These are phyloP conservation scores for Malassezia pachydermatis DNA, from an alignment of 1,284 basidiomycete species.

Conservation along the genomic window DNA sequence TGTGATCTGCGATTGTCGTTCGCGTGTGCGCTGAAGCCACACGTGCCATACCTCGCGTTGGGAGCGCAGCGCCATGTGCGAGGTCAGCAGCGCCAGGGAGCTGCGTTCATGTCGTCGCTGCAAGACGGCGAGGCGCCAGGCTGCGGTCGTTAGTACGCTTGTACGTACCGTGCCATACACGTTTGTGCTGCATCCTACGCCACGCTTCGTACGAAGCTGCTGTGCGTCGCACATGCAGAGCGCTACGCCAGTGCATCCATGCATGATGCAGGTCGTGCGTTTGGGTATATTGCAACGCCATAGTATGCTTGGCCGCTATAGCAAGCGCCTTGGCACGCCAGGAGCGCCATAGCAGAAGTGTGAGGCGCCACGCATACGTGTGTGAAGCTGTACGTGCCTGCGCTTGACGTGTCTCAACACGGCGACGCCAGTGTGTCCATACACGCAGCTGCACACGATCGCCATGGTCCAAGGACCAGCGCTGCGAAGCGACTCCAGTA, in stretches of 20 bases:
- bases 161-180: too few relatives aligned
- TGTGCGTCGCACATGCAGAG: too few relatives aligned
- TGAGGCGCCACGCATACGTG: not conserved
- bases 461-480: not conserved
- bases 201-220: too few relatives aligned
- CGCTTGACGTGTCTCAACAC: not conserved
- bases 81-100: not conserved
- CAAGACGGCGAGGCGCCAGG: slow-evolving; percentile 4
- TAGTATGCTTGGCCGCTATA: too few relatives aligned
- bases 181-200: too few relatives aligned
- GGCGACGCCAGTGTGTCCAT: slow-evolving; percentile 6
- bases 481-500: not conserved
- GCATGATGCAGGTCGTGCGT: too few relatives aligned
- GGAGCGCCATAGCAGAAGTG: too few relatives aligned
- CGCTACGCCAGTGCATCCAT: too few relatives aligned
- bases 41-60: not conserved
- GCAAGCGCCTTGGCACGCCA: too few relatives aligned
- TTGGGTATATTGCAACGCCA: too few relatives aligned
- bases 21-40: not conserved
- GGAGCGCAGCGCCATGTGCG: not conserved
- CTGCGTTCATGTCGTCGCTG: not conserved
- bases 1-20: not conserved
- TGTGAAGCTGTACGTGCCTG: not conserved
- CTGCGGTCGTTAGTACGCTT: too few relatives aligned
- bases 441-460: not conserved